Percentiles rank a stretch among this genome's conserved stretches.
These are phyloP conservation scores for Cystobasidium slooffiae DNA, from an alignment of 1,284 basidiomycete species.

Conservation along the genomic window DNA sequence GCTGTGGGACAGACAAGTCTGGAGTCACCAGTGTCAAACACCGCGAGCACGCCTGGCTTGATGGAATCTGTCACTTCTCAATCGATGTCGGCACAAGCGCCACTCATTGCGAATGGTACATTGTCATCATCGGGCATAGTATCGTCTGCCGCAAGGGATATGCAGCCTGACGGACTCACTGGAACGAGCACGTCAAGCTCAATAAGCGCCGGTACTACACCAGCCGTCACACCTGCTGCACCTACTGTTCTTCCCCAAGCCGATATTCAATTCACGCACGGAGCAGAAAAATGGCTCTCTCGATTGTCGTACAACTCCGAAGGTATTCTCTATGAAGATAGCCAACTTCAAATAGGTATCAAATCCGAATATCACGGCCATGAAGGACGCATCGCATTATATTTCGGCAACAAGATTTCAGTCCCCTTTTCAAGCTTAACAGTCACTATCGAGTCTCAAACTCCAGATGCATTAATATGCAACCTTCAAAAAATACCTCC, in stretches of 20 bases:
- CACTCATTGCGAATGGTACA: slow-evolving; percentile 24
- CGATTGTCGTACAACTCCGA: slow-evolving; percentile 79
- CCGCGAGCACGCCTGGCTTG: slow-evolving; percentile 31
- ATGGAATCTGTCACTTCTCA: slow-evolving; percentile 14
- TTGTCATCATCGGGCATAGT: neutral
- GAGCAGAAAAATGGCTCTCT: slow-evolving; percentile 72
- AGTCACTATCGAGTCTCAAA: slow-evolving; percentile 69
- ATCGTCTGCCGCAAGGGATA: neutral
- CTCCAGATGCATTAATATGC: slow-evolving; percentile 74
- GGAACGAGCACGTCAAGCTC: no score
- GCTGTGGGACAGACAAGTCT: slow-evolving; percentile 3
- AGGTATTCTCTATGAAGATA: slow-evolving; percentile 93
- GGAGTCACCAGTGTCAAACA: slow-evolving; percentile 13
- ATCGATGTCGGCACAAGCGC: slow-evolving; percentile 20
- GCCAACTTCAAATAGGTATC: slow-evolving; percentile 91
- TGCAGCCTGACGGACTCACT: neutral
- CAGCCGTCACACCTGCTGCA: slow-evolving; percentile 35
- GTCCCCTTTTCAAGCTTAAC: slow-evolving; percentile 86
- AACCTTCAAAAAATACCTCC: slow-evolving; percentile 85
- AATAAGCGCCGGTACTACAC: no score
- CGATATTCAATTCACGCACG: slow-evolving; percentile 52
- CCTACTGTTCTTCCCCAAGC: slow-evolving; percentile 46
- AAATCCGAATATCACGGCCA: slow-evolving; percentile 95
- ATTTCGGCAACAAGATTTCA: slow-evolving; percentile 90
- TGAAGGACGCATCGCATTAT: slow-evolving; percentile 87